These are phyloP conservation scores for Phytophthora idaei DNA, from an alignment of 352 stramenopile species.

Conservation along the genomic window DNA sequence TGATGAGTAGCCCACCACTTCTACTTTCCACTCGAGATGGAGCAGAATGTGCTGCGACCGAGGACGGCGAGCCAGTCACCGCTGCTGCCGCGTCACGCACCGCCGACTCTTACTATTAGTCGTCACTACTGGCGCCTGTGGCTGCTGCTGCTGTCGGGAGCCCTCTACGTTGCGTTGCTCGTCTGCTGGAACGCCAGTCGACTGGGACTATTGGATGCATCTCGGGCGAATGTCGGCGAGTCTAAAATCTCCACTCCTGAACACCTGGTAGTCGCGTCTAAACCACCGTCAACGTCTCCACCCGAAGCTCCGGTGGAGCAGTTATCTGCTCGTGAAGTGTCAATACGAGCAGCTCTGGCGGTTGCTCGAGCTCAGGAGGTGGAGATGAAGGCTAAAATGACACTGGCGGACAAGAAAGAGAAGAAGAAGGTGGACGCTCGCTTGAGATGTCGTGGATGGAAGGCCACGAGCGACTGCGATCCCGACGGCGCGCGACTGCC, in stretches of 20 bases:
- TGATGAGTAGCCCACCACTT: no score
- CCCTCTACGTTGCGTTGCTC: conserved; percentile 17
- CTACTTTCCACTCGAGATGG: conserved; percentile 15
- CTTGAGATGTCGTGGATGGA: conserved; percentile 36
- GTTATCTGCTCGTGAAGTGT: conserved; percentile 23
- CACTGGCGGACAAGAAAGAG: conserved; percentile 19
- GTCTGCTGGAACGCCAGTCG: conserved; percentile 26
- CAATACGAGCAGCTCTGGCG: conserved; percentile 22
- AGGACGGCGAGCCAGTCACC: conserved; percentile 12
- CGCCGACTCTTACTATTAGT: neutral
- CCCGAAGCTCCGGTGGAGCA: neutral
- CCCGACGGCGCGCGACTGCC: conserved; percentile 21
- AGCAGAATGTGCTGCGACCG: conserved; percentile 16
- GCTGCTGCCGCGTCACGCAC: conserved; percentile 5
- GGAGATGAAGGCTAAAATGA: conserved; percentile 22
- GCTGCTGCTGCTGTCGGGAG: conserved; percentile 17
- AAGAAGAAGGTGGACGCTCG: conserved; percentile 24
- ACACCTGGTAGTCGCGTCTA: neutral
- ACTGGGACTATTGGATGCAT: neutral
- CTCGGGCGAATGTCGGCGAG: neutral
- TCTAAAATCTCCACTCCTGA: neutral
- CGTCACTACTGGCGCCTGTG: conserved; percentile 14
- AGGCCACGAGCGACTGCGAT: conserved; percentile 28
- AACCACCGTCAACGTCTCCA: neutral
- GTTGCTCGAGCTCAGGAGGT: conserved; percentile 18